Conservation (phyloP, 106 monocot genomes). For the Dactylorhiza incarnata region DNA sequence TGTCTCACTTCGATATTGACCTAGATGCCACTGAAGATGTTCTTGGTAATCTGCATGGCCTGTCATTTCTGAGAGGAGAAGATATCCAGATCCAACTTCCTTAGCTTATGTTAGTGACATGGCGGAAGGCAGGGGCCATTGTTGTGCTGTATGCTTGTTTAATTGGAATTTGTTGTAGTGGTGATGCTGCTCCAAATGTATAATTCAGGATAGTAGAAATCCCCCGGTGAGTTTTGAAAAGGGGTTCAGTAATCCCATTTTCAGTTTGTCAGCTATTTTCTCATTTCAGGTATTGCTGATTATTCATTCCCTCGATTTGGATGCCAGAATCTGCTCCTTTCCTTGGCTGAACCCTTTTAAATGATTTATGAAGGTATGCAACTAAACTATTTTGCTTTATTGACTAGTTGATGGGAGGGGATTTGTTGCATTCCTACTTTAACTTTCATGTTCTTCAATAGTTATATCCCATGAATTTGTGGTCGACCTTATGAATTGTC, state of each 20-base stretch:
- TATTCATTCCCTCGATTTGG: neutral
- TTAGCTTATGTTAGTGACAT: slow-evolving; percentile 4
- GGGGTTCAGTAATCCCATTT: neutral
- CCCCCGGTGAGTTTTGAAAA: neutral
- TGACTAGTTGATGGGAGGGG: too few relatives aligned
- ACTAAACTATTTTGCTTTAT: neutral
- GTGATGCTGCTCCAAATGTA: slow-evolving; percentile 1
- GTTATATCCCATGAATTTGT: too few relatives aligned
- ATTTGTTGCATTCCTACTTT: too few relatives aligned
- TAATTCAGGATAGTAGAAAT: neutral
- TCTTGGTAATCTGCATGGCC: slow-evolving; percentile 36
- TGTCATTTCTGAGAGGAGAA: slow-evolving; percentile 43
- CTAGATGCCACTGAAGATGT: slow-evolving; percentile 37
- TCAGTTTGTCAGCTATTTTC: neutral
- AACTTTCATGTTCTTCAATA: too few relatives aligned
- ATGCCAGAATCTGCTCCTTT: neutral
- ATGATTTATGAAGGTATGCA: neutral
- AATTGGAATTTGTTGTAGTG: neutral
- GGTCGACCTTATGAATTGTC: too few relatives aligned
- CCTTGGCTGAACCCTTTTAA: neutral
- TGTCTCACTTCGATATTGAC: slow-evolving; percentile 22
- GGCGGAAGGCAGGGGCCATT: neutral
- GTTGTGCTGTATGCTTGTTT: neutral
- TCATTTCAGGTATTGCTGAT: neutral
- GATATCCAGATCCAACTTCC: slow-evolving; percentile 18